Percentiles rank a stretch among this genome's conserved stretches.
Conservation (phyloP, 441 rosid species). For the Viola pubescens region DNA sequence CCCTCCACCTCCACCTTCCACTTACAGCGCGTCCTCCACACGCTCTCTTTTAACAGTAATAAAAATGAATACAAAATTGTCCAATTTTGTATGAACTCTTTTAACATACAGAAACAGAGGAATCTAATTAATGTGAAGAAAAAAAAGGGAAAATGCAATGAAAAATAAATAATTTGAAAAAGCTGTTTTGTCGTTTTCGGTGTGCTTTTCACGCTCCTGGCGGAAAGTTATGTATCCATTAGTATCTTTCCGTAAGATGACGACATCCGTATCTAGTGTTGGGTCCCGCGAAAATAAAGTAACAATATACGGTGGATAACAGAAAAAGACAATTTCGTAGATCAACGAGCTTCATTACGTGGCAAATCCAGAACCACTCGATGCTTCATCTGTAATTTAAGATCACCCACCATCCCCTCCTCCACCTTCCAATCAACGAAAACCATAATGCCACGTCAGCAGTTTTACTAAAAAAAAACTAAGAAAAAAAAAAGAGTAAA, state of each 20-base stretch:
- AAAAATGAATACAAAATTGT: no score
- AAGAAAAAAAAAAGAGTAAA: not conserved
- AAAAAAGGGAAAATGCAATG: no score
- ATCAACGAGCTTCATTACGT: slow-evolving; percentile 1
- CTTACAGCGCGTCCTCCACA: not conserved
- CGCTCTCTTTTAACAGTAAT: not conserved
- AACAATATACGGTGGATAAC: slow-evolving; percentile 19
- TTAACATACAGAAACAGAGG: not conserved
- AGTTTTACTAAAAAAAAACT: no score
- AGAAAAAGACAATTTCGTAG: slow-evolving; percentile 19
- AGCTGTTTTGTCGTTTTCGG: no score
- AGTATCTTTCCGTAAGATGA: slow-evolving; percentile 5
- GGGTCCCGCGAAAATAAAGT: slow-evolving; percentile 21
- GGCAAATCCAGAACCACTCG: slow-evolving; percentile 1
- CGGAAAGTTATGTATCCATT: slow-evolving; percentile 2
- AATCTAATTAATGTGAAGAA: not conserved
- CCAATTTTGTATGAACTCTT: no score
- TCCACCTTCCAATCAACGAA: not conserved
- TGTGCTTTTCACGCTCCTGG: slow-evolving; percentile 2
- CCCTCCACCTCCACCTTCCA: not conserved
- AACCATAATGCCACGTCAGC: not conserved
- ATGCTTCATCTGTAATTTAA: not conserved
- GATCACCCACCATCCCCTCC: no score
- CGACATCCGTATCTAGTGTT: slow-evolving; percentile 17
- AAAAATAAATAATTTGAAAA: not conserved